Base-by-base conservation (phyloP, 371 early-diverging fungal species). In the Coemansia sp. region DNA sequence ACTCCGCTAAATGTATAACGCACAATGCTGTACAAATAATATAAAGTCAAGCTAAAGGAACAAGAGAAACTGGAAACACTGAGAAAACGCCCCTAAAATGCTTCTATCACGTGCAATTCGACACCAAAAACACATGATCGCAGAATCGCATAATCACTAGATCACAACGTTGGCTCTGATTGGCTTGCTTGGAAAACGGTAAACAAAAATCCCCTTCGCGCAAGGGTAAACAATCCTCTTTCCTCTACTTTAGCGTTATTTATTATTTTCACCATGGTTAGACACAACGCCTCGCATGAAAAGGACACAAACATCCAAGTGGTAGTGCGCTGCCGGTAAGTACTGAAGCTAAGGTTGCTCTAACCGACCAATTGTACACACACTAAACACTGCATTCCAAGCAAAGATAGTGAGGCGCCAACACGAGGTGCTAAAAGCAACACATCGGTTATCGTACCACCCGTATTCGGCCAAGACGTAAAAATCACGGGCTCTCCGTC, bases 271-370 rank as follows among this genome's bases (percentile, higher is more conserved):
- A 54, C 15, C 26, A 54, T 24, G 54, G 60, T 28, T 44, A 60
- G 48, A 36, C 41, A 28, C n/a, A 60, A 24, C 56, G 15, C 29
- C 1, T 52, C 56, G 17, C 60, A 71, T 9, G 68, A 71, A 28
- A 83, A 83, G 58, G 86, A 81, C 40, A 81, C 83, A 11, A 87
- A 88, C 32, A 86, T 88, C 24, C 87, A 88, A 67, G 90, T 89
- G 0, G 85, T 88, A 9, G 82, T 89, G 13, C 85, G 90, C 29
- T 89, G 88, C 79, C 70, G 88, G 89, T 87, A 83, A 79, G 78
- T 66, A 60, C 53, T 12, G 58, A 13, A 36, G 11, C 21, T 7
- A 15, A 24, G 24, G 54, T 9, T 32, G 32, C 32, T 32, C 32
- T 28, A 28, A 7, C 28, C 5, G 60, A 7, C 6, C 1, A 5